Evolutionary conservation across 768 basidiomycete species (phyloP).

Genomic region (Termitomyces sp.): DNA sequence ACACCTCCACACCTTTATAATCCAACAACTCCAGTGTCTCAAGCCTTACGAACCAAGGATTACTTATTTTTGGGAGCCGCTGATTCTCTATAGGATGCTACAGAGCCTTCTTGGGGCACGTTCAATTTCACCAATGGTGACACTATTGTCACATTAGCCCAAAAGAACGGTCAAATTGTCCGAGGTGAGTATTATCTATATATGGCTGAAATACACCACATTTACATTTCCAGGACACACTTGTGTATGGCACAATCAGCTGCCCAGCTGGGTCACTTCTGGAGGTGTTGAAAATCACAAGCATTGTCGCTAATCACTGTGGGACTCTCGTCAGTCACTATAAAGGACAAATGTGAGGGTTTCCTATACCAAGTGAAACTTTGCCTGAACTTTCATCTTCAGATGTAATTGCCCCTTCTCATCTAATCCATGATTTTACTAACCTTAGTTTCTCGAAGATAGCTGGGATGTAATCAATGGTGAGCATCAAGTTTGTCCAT

Average conservation of each 20-base stretch:
- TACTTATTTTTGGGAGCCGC: background rate
- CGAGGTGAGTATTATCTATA: slow-evolving; percentile 27
- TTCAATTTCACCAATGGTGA: slow-evolving; percentile 50
- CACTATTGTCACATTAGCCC: slow-evolving; percentile 40
- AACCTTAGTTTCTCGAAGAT: slow-evolving; percentile 19
- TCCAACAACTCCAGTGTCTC: slow-evolving; percentile 52
- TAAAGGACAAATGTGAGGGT: slow-evolving; percentile 47
- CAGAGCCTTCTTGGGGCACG: slow-evolving; percentile 42
- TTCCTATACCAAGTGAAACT: background rate
- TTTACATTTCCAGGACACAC: slow-evolving; percentile 33
- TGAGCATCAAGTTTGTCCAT: background rate
- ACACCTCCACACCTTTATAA: slow-evolving; percentile 48
- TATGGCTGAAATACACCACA: background rate
- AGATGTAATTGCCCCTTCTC: slow-evolving; percentile 32
- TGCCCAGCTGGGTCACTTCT: slow-evolving; percentile 46
- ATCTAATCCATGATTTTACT: background rate
- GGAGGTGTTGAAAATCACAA: slow-evolving; percentile 42
- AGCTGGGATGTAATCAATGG: slow-evolving; percentile 45
- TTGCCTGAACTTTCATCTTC: background rate
- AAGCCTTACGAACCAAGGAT: slow-evolving; percentile 31
- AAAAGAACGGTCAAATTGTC: slow-evolving; percentile 43
- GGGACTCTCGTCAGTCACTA: slow-evolving; percentile 48
- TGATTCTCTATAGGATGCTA: slow-evolving; percentile 38
- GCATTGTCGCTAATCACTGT: slow-evolving; percentile 46
- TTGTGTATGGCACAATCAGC: slow-evolving; percentile 52